Conservation (phyloP, 495 filamentous ascomycete genomes). For the Venustampulla echinocandica region DNA sequence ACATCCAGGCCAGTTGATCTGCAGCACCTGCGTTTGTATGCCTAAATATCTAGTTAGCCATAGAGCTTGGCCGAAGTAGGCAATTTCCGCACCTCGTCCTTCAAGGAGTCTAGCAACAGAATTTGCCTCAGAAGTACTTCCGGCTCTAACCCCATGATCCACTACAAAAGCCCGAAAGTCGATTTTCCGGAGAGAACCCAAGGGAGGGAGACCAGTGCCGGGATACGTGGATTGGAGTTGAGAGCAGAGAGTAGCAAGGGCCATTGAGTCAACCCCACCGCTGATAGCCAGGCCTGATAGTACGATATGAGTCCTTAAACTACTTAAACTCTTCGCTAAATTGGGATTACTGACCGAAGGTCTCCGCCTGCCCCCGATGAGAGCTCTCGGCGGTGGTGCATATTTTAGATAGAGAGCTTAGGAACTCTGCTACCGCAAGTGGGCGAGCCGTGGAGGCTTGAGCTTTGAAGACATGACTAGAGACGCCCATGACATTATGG, state of each 20-base stretch:
- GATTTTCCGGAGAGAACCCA: conserved; percentile 1
- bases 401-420: too few relatives aligned
- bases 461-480: too few relatives aligned
- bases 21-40: conserved; percentile 42
- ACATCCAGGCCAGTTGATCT: conserved; percentile 37
- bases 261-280: conserved; percentile 95
- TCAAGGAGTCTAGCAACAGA: conserved; percentile 47
- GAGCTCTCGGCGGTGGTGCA: too few relatives aligned
- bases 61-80: not conserved
- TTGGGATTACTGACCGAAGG: conserved; percentile 1
- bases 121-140: conserved; percentile 59
- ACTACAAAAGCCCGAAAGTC: conserved; percentile 61
- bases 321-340: not conserved
- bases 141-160: conserved; percentile 64
- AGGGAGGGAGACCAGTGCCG: not conserved
- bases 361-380: not conserved
- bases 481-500: too few relatives aligned
- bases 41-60: conserved; percentile 28
- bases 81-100: conserved; percentile 14
- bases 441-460: too few relatives aligned
- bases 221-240: conserved; percentile 28
- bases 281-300: conserved; percentile 70
- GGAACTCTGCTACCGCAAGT: too few relatives aligned
- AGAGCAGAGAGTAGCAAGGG: conserved; percentile 66
- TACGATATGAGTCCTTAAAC: not conserved